Base-by-base conservation (phyloP, 192 early-diverging fungal species). In the Phlyctochytrium bullatum region DNA sequence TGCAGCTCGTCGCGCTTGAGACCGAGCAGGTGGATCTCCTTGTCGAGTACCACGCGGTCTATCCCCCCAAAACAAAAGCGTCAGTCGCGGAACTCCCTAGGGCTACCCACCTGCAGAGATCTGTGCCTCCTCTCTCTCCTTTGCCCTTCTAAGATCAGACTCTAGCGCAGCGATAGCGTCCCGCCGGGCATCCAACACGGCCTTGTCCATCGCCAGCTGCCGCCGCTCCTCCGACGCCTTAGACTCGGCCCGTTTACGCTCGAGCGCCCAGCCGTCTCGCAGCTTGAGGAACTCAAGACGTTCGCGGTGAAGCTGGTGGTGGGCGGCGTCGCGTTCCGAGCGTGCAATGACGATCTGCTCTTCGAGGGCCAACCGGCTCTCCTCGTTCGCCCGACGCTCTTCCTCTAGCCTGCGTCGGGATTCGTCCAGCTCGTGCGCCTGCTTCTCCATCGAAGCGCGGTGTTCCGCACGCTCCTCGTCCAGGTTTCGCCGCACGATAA, bases 191-290 rank as follows among this genome's bases (percentile, higher is more conserved):
- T 69, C 68, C 20, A 69, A 2, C 14, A 69, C 14, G 10, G 68
- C 68, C 52, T 69, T 69, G 25, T 69, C 68, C 68, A 69, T 69
- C 20, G 68, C 68, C 29, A 69, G 51, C n/a, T 52, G 33, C 52
- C 61, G 36, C 25, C 51, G 36, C 34, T 69, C 61, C 24, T 69
- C 68, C 20, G 61, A 61, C 3, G 50, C 36, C 12, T 16, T n/a
- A 30, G 54, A 16, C 27, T 61, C 29, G 16, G 27, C 24, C n/a
- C 40, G 29, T 32, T 53, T 69, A 16, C 68, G 61, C 29, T 69
- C 68, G 25, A 69, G 25, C 16, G 40, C 30, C 68, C 68, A 69
- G 4, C 59, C 2, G 34, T 69, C 68, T 34, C 52, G 36, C 30
- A 34, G 50, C 10, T 59, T 57, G 12, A 69, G 34, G 33, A 69